Conservation (phyloP, 2,329 filamentous ascomycete genomes). For the Aspergillus neoniger region DNA sequence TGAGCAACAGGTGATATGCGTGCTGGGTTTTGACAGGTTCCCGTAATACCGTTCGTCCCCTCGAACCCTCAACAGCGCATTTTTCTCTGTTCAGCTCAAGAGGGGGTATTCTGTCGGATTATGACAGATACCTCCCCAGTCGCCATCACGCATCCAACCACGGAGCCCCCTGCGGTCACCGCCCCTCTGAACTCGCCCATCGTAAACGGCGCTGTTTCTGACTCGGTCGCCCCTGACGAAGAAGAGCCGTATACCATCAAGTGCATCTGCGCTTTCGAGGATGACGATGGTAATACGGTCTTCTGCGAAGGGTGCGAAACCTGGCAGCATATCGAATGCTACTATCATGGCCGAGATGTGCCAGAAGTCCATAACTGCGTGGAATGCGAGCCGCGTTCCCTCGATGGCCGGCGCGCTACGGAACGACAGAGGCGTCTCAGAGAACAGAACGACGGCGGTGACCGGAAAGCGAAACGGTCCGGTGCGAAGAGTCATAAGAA, state of each 20-base stretch:
- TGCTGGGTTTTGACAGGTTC: constrained; percentile 23
- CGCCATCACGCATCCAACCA: constrained; percentile 51
- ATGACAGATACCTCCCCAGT: constrained; percentile 57
- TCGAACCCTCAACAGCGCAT: constrained; percentile 24
- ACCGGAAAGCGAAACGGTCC: constrained; percentile 73
- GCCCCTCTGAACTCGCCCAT: constrained; percentile 45
- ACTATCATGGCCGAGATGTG: constrained; percentile 77
- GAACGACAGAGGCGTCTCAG: constrained; percentile 69
- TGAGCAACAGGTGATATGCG: constrained; percentile 25
- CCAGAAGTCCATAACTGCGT: constrained; percentile 82
- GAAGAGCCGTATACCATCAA: constrained; percentile 79
- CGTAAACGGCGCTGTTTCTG: constrained; percentile 45
- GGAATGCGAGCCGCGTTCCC: constrained; percentile 76
- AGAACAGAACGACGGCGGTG: constrained; percentile 59
- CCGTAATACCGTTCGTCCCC: constrained; percentile 17
- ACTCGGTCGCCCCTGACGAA: constrained; percentile 45
- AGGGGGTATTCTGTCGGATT: constrained; percentile 55
- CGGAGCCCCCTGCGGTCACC: constrained; percentile 50
- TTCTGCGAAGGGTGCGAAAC: constrained; percentile 94
- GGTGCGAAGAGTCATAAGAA: constrained; percentile 84
- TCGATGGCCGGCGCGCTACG: constrained; percentile 74
- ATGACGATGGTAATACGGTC: constrained; percentile 97
- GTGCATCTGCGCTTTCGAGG: constrained; percentile 90
- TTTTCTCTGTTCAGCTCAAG: constrained; percentile 33
- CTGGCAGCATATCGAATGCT: constrained; percentile 98